Base-by-base conservation (phyloP, 306 rosid genomes). In the Vigna reflexopilosa region DNA sequence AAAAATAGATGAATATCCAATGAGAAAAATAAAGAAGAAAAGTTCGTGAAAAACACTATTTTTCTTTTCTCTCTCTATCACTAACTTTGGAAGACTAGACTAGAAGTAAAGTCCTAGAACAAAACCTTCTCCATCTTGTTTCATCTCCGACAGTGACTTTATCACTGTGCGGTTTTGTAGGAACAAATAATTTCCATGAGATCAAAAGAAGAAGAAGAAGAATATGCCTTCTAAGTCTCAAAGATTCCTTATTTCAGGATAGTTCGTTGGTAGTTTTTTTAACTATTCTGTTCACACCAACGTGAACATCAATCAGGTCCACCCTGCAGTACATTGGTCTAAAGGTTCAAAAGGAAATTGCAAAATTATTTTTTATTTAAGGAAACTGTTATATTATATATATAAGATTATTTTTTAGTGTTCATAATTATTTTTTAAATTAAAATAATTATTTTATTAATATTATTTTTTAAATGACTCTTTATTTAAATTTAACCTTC, bases 181-280 rank as follows among this genome's bases (percentile, higher is more conserved):
- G 32, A n/a, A 8, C 24, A 57, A 47, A 49, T 14, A 55, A 40
- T 73, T 73, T 42, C 2, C 67, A 47, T 48, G 36, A 22, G 14
- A 28, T 70, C 9, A 28, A 61, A 9, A 17, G 11, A 10, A 7
- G 5, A 10, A 7, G 5, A 10, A 30, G 83, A 36, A 36, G 42
- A 72, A 72, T 80, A 80, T 72, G 26, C 78, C 38, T 72, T 26
- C 12, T 22, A n/a, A 10, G 30, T 42, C 24, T n/a, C 50, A 62
- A 52, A 72, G 73, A 80, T 72, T 52, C 83, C 24, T 45, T 22
- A 17, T 12, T 66, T 65, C 56, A 5, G 0, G 14, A 17, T 77
- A 9, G 67, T 65, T 66, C 45, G 56, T 65, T 66, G 66, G 66
- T 51, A 62, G 72, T 63, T 75, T 17, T 10, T 6, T 74, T 45